These are phyloP conservation scores for Ilex aquifolium DNA, from an alignment of 257 asterid species.

Conservation along the genomic window DNA sequence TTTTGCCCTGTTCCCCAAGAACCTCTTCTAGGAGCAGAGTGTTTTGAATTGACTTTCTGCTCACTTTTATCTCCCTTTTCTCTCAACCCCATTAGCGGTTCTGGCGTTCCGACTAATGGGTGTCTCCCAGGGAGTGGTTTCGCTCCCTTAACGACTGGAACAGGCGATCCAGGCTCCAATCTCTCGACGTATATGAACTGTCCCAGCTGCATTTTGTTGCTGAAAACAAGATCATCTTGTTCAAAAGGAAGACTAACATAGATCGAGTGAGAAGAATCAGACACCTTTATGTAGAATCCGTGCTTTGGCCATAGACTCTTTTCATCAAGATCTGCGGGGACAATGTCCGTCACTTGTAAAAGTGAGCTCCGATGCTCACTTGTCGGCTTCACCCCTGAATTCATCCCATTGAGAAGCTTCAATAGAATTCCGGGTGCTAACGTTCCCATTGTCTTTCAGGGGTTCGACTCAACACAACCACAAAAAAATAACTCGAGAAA, in stretches of 20 bases:
- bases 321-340: slow-evolving; percentile 91
- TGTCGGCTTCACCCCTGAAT: slow-evolving; percentile 71
- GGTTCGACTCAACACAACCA: background rate
- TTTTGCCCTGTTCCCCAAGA: slow-evolving; percentile 64
- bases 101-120: slow-evolving; percentile 84
- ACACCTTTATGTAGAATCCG: slow-evolving; percentile 75
- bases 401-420: slow-evolving; percentile 71
- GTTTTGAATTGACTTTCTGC: slow-evolving; percentile 13
- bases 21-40: slow-evolving; percentile 63
- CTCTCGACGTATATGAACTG: slow-evolving; percentile 77
- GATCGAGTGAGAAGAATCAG: slow-evolving; percentile 86
- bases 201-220: slow-evolving; percentile 85
- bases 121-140: slow-evolving; percentile 80
- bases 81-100: slow-evolving; percentile 78
- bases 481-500: background rate
- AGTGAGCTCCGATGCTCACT: slow-evolving; percentile 80
- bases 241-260: slow-evolving; percentile 75
- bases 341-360: slow-evolving; percentile 81
- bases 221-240: slow-evolving; percentile 84
- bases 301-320: slow-evolving; percentile 71
- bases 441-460: slow-evolving; percentile 44
- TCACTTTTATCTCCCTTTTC: slow-evolving; percentile 50
- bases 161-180: slow-evolving; percentile 87
- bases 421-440: slow-evolving; percentile 79
- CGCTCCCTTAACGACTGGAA: slow-evolving; percentile 70